Conservation (phyloP, 2,329 filamentous ascomycete species). For the Neofusicoccum laricinum region DNA sequence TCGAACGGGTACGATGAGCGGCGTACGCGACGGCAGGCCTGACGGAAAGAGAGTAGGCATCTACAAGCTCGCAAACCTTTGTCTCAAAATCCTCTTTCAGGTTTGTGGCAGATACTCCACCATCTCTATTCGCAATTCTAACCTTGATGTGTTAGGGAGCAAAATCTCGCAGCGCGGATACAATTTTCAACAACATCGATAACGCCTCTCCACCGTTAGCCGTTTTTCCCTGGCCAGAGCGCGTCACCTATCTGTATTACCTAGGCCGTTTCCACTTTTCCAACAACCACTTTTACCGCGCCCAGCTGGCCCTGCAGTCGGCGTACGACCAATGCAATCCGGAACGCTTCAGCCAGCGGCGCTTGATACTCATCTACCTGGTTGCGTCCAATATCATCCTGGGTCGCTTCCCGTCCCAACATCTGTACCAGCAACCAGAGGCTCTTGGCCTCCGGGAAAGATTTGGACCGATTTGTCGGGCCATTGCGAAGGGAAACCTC, state of each 20-base stretch:
- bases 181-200: constrained; percentile 85
- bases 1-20: constrained; percentile 61
- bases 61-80: constrained; percentile 89
- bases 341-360: constrained; percentile 63
- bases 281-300: constrained; percentile 77
- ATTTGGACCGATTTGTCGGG: constrained; percentile 70
- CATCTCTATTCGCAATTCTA: constrained; percentile 30
- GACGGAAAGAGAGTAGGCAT: constrained; percentile 85
- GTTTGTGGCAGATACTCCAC: neutral
- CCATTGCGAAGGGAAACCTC: constrained; percentile 73
- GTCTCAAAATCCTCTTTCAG: constrained; percentile 82
- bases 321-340: constrained; percentile 71
- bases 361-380: constrained; percentile 78
- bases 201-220: constrained; percentile 77
- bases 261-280: constrained; percentile 87
- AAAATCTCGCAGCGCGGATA: constrained; percentile 78
- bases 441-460: constrained; percentile 61
- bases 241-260: constrained; percentile 92
- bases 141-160: constrained; percentile 52
- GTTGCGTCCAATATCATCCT: constrained; percentile 80
- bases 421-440: constrained; percentile 68
- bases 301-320: constrained; percentile 69
- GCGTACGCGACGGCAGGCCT: constrained; percentile 59
- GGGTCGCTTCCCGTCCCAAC: constrained; percentile 72
- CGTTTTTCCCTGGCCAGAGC: constrained; percentile 79